Percentiles rank a stretch among this genome's conserved stretches.
These are phyloP conservation scores for Aspergillus carbonarius DNA, from an alignment of 2,329 filamentous ascomycete genomes.

Conservation along the genomic window DNA sequence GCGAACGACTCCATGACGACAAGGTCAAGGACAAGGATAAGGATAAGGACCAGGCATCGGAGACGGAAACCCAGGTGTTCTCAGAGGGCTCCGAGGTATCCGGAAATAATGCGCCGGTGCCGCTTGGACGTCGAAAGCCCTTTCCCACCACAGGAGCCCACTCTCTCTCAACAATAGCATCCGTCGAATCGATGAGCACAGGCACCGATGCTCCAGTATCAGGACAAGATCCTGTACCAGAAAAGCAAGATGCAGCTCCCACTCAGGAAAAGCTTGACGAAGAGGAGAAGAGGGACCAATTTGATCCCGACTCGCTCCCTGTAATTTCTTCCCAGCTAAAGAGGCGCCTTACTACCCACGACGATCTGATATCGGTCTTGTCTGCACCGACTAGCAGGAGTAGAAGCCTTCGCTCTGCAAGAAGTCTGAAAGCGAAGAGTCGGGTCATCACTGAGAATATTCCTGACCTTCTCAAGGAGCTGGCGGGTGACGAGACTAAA, in stretches of 20 bases:
- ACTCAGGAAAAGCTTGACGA: slow-evolving; percentile 23
- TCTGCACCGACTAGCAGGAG: slow-evolving; percentile 64
- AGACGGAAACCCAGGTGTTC: slow-evolving; percentile 28
- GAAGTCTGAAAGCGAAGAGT: slow-evolving; percentile 73
- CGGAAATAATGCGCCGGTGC: slow-evolving; percentile 38
- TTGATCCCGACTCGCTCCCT: slow-evolving; percentile 44
- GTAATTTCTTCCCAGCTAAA: slow-evolving; percentile 57
- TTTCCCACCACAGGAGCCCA: slow-evolving; percentile 56
- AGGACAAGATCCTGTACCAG: slow-evolving; percentile 24
- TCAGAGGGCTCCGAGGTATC: slow-evolving; percentile 42
- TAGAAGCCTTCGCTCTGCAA: slow-evolving; percentile 70
- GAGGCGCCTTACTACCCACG: slow-evolving; percentile 82
- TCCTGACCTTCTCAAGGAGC: slow-evolving; percentile 73
- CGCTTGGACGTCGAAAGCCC: slow-evolving; percentile 43
- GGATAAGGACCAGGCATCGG: slow-evolving; percentile 29
- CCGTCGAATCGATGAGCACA: slow-evolving; percentile 53
- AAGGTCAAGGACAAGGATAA: slow-evolving; percentile 17
- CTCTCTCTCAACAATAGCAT: slow-evolving; percentile 59
- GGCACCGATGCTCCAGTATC: slow-evolving; percentile 20
- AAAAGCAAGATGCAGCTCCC: slow-evolving; percentile 19
- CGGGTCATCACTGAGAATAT: slow-evolving; percentile 67
- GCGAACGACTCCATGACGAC: slow-evolving; percentile 21
- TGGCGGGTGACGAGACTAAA: slow-evolving; percentile 78
- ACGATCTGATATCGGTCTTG: slow-evolving; percentile 88
- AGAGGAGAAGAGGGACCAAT: slow-evolving; percentile 48